phyloP scores from a whole-genome alignment of 2,329 filamentous ascomycete genomes.

The Xylariaceae sp. region DNA sequence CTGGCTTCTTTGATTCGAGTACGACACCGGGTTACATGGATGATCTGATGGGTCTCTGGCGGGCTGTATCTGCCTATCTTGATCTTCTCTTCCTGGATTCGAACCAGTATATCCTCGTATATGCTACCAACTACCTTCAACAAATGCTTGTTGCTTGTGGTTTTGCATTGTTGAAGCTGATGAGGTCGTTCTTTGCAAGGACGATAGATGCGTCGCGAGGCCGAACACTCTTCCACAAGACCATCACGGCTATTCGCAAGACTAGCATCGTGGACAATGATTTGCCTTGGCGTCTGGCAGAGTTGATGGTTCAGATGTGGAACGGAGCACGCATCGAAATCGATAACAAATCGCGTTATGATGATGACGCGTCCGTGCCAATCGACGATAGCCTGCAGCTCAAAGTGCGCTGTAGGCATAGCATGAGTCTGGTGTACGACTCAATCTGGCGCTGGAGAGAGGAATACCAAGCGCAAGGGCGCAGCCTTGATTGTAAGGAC shows the following conservation, averaged over 20 bases:
- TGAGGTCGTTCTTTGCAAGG: conserved; percentile 69
- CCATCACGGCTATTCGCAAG: conserved; percentile 63
- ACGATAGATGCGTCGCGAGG: conserved; percentile 66
- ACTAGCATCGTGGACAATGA: conserved; percentile 75
- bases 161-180: conserved; percentile 71
- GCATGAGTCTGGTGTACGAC: conserved; percentile 80
- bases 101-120: conserved; percentile 55
- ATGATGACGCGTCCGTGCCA: conserved; percentile 45
- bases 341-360: conserved; percentile 42
- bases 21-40: conserved; percentile 65
- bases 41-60: conserved; percentile 71
- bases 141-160: conserved; percentile 81
- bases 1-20: conserved; percentile 76
- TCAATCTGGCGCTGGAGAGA: conserved; percentile 82
- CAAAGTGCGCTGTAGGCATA: conserved; percentile 77
- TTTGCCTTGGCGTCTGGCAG: conserved; percentile 70
- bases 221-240: conserved; percentile 63
- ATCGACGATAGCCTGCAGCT: conserved; percentile 70
- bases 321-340: conserved; percentile 58
- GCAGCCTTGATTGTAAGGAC: conserved; percentile 64
- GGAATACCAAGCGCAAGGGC: conserved; percentile 67
- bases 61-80: conserved; percentile 64
- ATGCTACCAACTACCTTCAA: conserved; percentile 71
- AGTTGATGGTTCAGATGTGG: conserved; percentile 86
- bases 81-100: conserved; percentile 56